Conservation (phyloP, 1,284 basidiomycete genomes). For the Malassezia globosa region DNA sequence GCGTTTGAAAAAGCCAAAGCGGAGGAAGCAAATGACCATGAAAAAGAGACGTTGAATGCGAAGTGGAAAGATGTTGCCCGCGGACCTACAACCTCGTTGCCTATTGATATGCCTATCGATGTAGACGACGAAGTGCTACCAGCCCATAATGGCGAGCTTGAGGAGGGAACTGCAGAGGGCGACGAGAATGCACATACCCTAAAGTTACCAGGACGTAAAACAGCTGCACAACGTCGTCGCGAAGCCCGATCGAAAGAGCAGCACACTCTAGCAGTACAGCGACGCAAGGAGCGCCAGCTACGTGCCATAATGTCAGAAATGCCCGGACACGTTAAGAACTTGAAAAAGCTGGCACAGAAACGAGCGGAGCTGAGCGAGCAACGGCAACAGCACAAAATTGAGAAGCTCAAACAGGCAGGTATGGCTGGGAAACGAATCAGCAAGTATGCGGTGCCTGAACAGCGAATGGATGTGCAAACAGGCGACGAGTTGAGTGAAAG, state of each 20-base stretch:
- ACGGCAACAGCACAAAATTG: conserved; percentile 19
- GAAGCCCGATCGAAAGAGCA: conserved; percentile 23
- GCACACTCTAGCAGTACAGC: conserved; percentile 14
- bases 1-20: conserved; percentile 61
- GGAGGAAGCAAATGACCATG: conserved; percentile 54
- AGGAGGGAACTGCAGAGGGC: neutral
- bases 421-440: conserved; percentile 27
- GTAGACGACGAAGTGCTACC: conserved; percentile 4
- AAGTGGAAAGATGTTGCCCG: conserved; percentile 10
- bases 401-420: conserved; percentile 19
- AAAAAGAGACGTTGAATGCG: conserved; percentile 16
- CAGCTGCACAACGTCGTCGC: conserved; percentile 21
- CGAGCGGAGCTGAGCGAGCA: conserved; percentile 17
- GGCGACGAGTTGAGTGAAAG: conserved; percentile 83
- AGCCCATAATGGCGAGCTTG: conserved; percentile 1
- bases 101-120: conserved; percentile 26
- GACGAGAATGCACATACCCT: conserved; percentile 14
- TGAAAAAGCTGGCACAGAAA: neutral
- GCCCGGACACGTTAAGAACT: conserved; percentile 16
- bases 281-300: conserved; percentile 23
- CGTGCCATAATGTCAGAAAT: conserved; percentile 22
- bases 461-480: conserved; percentile 61
- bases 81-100: conserved; percentile 12
- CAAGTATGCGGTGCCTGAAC: conserved; percentile 22
- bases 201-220: conserved; percentile 27